Base-by-base conservation (phyloP, 768 basidiomycete species). In the Tricholoma furcatifolium region DNA sequence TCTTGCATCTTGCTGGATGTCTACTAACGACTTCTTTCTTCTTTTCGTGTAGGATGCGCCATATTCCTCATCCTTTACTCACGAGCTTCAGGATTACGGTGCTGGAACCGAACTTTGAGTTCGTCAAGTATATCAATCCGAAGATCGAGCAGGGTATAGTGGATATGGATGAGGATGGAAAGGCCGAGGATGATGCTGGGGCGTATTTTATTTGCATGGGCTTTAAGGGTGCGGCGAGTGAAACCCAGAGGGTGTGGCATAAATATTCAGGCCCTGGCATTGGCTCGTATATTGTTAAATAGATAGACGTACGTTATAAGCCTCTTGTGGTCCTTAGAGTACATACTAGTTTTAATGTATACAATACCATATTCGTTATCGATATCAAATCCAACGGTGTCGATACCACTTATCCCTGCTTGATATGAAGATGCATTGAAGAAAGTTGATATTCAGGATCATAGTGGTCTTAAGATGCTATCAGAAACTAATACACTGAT, bases 1-100 rank as follows among this genome's bases (percentile, higher is more conserved):
- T 38, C 41, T 5, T n/a, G n/a, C 39, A 50, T 57, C n/a, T n/a
- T n/a, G n/a, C n/a, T 27, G 41, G 2, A 57, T 20, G 24, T 31
- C 49, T 40, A 58, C 2, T 17, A 17, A 9, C 23, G 20, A 43
- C n/a, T 43, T 18, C 7, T 9, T 42, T 18, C 24, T 36, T 7
- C 31, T 17, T 27, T 30, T 9, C 14, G 14, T 21, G 5, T 14
- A 96, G 93, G 17, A 73, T 97, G 54, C 96, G 96, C 61, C 84
- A 90, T 68, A 93, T 97, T 58, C 73, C 75, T 12, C 88, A 93
- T 64, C 92, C 91, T 1, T 64, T 81, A 34, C 65, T 88, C 18
- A 72, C 80, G 41, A 62, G 73, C 14, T 95, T 97, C 65, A 75
- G 84, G 5, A 68, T 70, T 20, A 60, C 75, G 6, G 65, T 70